Conservation (phyloP, 2,329 filamentous ascomycete genomes). For the Aureobasidium melanogenum region DNA sequence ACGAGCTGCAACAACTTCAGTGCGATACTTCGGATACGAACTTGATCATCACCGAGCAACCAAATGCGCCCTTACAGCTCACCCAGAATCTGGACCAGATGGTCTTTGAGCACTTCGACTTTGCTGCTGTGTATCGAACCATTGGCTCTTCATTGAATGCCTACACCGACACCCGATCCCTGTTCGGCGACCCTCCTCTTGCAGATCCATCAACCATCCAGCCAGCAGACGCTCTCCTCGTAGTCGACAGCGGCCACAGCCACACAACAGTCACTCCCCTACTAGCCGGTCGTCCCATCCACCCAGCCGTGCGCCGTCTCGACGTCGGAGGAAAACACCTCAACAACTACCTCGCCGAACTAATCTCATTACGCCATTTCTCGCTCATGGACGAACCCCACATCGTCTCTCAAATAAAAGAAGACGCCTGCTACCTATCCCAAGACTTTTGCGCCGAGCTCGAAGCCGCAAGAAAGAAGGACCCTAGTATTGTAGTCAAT, state of each 20-base stretch:
- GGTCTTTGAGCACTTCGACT: conserved; percentile 94
- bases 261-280: conserved; percentile 86
- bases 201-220: conserved; percentile 21
- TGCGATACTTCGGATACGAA: conserved; percentile 77
- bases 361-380: conserved; percentile 84
- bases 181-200: conserved; percentile 48
- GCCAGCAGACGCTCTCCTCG: conserved; percentile 58
- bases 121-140: conserved; percentile 73
- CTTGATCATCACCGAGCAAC: conserved; percentile 74
- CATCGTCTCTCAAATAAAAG: conserved; percentile 94
- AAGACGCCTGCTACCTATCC: conserved; percentile 75
- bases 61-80: conserved; percentile 70
- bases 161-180: conserved; percentile 65
- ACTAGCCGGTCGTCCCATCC: conserved; percentile 69
- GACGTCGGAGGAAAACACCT: conserved; percentile 89
- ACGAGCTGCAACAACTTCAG: conserved; percentile 51
- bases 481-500: conserved; percentile 62
- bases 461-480: conserved; percentile 62
- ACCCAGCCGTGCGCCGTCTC: conserved; percentile 71
- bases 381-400: conserved; percentile 92
- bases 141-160: conserved; percentile 68
- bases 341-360: conserved; percentile 84
- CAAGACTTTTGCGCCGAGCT: conserved; percentile 74
- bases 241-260: conserved; percentile 88
- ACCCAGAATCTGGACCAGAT: conserved; percentile 93